Percentiles rank a stretch among this genome's conserved stretches.
Evolutionary conservation across 345 rosid species (phyloP).

Genomic region (Rubroshorea leprosula): DNA sequence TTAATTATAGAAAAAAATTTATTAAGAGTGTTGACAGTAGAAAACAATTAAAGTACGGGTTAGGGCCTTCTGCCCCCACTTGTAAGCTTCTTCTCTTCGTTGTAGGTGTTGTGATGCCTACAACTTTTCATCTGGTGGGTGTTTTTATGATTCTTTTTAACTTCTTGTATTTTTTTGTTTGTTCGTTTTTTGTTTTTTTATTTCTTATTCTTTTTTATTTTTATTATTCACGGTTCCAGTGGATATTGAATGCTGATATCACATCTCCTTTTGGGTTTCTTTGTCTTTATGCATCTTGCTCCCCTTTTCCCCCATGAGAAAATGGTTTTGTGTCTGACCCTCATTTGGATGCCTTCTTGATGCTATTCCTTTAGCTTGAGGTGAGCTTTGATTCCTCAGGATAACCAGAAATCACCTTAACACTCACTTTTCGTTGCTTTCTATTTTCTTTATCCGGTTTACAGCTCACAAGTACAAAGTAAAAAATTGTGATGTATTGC

Average conservation of each 20-base stretch:
- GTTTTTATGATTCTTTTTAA: neutral
- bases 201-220: no score
- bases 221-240: no score
- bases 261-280: no score
- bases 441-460: constrained; percentile 9
- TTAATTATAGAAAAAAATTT: no score
- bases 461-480: neutral
- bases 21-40: no score
- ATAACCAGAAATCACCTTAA: constrained; percentile 16
- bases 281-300: neutral
- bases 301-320: constrained; percentile 4
- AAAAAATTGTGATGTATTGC: constrained; percentile 12
- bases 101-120: neutral
- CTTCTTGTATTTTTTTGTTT: neutral
- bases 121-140: constrained; percentile 1
- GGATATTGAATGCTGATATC: no score
- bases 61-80: no score
- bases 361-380: constrained; percentile 21
- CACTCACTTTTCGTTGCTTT: constrained; percentile 12
- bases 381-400: constrained; percentile 27
- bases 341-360: constrained; percentile 15
- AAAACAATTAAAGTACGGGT: no score
- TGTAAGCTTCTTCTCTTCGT: constrained; percentile 1
- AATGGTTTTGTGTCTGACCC: constrained; percentile 17
- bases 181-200: neutral